These are phyloP conservation scores for Golovinomyces cichoracearum DNA, from an alignment of 2,329 filamentous ascomycete species.

Conservation along the genomic window DNA sequence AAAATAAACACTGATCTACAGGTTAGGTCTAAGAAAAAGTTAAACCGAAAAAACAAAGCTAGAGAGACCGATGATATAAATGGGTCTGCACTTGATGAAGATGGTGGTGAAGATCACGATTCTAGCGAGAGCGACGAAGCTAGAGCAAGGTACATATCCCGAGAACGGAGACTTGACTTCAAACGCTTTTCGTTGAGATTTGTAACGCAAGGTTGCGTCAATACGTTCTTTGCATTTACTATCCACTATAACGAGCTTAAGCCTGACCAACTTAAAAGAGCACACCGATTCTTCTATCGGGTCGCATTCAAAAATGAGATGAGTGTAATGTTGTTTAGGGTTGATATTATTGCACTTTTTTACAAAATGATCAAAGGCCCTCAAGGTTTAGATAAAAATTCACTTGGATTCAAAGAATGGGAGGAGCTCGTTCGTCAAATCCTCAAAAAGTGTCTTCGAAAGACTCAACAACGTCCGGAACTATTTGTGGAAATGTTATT, in stretches of 20 bases:
- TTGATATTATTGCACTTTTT: conserved; percentile 73
- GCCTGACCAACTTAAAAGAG: conserved; percentile 59
- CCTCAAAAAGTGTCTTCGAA: conserved; percentile 55
- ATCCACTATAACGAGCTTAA: conserved; percentile 59
- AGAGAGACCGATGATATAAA: conserved; percentile 26
- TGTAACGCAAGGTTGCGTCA: conserved; percentile 56
- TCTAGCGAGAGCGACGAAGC: conserved; percentile 52
- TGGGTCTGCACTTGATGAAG: conserved; percentile 27
- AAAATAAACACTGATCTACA: conserved; percentile 90
- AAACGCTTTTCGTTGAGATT: conserved; percentile 58
- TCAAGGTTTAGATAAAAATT: conserved; percentile 41
- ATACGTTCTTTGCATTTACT: conserved; percentile 65
- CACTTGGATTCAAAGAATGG: conserved; percentile 60
- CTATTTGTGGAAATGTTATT: conserved; percentile 81
- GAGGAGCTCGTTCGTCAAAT: conserved; percentile 69
- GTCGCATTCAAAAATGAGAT: conserved; percentile 88
- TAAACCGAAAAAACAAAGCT: conserved; percentile 46
- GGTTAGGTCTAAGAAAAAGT: conserved; percentile 53
- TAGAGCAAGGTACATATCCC: conserved; percentile 41
- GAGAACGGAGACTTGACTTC: conserved; percentile 88
- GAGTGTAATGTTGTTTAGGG: conserved; percentile 62
- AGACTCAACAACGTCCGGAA: conserved; percentile 62
- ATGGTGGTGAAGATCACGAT: conserved; percentile 29
- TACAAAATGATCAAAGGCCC: conserved; percentile 82
- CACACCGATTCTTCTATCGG: conserved; percentile 81